Evolutionary conservation across 169 alveolate species (phyloP).

Genomic region (Eimeria sp.): DNA sequence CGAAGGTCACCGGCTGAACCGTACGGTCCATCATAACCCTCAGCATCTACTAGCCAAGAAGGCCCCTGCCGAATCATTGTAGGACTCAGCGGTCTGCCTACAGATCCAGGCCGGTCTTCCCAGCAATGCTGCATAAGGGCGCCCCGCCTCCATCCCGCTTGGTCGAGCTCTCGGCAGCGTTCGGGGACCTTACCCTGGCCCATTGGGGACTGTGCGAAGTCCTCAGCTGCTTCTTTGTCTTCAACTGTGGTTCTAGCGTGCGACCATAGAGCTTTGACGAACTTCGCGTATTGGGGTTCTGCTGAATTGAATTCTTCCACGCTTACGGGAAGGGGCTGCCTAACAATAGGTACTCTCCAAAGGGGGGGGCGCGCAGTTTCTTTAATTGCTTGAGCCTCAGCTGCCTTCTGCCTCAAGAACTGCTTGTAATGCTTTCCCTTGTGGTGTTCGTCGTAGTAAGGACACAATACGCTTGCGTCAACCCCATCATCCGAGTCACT

Average conservation of each 20-base stretch:
- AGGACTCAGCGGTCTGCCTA: slow-evolving; percentile 46
- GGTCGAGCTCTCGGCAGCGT: slow-evolving; percentile 57
- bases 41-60: slow-evolving; percentile 53
- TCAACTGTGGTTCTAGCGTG: slow-evolving; percentile 60
- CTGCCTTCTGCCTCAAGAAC: slow-evolving; percentile 21
- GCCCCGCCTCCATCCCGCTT: slow-evolving; percentile 60
- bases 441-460: slow-evolving; percentile 52
- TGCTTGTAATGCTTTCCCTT: slow-evolving; percentile 15
- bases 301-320: slow-evolving; percentile 72
- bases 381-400: background rate
- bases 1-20: slow-evolving; percentile 57
- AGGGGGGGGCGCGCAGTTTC: slow-evolving; percentile 40
- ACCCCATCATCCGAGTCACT: background rate
- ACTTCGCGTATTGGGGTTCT: slow-evolving; percentile 13
- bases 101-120: slow-evolving; percentile 54
- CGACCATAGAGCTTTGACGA: slow-evolving; percentile 70
- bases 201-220: slow-evolving; percentile 31
- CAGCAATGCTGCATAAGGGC: slow-evolving; percentile 17
- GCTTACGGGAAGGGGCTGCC: slow-evolving; percentile 77
- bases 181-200: slow-evolving; percentile 24
- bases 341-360: slow-evolving; percentile 70
- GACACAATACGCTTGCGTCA: background rate
- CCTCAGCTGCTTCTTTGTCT: background rate
- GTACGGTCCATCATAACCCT: slow-evolving; percentile 43
- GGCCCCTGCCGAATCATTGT: slow-evolving; percentile 13